These are phyloP conservation scores for Ambrosiella beaveri DNA, from an alignment of 2,329 filamentous ascomycete genomes.

Conservation along the genomic window DNA sequence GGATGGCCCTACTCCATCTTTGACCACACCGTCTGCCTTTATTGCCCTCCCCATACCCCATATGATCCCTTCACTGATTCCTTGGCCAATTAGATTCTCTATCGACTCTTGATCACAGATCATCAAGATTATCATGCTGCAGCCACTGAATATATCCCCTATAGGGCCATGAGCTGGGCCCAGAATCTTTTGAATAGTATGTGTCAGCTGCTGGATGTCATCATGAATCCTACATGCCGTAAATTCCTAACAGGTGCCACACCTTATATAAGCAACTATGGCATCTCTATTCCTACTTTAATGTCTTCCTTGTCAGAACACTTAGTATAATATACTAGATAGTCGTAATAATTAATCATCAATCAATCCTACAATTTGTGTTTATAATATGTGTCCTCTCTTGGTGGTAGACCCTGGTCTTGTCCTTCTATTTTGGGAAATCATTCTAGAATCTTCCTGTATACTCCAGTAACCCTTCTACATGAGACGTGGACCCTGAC, in stretches of 20 bases:
- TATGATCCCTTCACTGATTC: background rate
- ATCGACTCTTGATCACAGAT: too few species aligned
- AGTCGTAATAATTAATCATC: too few species aligned
- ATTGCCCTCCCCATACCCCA: background rate
- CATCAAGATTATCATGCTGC: background rate
- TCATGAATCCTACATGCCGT: too few species aligned
- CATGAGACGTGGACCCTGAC: background rate
- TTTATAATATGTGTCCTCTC: slow-evolving; percentile 11
- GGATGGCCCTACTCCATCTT: too few species aligned
- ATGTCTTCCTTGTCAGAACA: too few species aligned
- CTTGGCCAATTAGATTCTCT: background rate
- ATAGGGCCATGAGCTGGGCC: too few species aligned
- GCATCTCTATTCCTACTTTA: too few species aligned
- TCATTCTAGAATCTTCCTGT: slow-evolving; percentile 10
- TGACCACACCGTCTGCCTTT: background rate
- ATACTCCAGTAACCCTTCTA: background rate
- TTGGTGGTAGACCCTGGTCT: background rate
- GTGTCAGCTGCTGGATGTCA: too few species aligned
- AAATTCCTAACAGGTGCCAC: too few species aligned
- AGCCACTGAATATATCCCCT: background rate
- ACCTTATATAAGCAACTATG: too few species aligned
- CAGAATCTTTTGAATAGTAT: too few species aligned
- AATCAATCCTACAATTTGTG: background rate
- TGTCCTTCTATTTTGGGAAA: slow-evolving; percentile 8
- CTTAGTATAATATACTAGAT: too few species aligned